Evolutionary conservation across 148 eudicot genomes (phyloP).

Genomic region (Gaultheria prostrata): DNA sequence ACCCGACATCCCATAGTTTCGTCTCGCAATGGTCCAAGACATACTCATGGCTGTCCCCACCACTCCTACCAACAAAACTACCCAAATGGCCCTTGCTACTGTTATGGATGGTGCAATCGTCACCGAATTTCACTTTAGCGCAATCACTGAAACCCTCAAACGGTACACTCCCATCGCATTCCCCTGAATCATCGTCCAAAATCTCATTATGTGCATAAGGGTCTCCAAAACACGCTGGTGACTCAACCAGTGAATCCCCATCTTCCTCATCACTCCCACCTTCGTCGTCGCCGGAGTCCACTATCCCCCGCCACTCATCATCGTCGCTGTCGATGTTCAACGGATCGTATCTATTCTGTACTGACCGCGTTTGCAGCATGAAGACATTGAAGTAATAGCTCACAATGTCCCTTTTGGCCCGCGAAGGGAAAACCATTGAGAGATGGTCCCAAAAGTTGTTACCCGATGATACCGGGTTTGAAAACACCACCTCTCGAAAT

Average conservation of each 20-base stretch:
- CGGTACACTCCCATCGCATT: constrained; percentile 36
- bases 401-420: constrained; percentile 58
- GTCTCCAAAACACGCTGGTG: constrained; percentile 29
- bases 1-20: constrained; percentile 52
- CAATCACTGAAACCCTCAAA: constrained; percentile 28
- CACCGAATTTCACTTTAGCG: constrained; percentile 5
- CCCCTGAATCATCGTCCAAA: constrained; percentile 19
- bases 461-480: constrained; percentile 48
- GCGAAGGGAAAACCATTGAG: constrained; percentile 44
- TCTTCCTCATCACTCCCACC: constrained; percentile 37
- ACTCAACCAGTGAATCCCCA: constrained; percentile 49
- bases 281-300: constrained; percentile 37
- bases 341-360: constrained; percentile 55
- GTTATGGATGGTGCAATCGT: not conserved
- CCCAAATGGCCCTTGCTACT: constrained; percentile 27
- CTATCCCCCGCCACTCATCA: constrained; percentile 61
- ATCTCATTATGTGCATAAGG: constrained; percentile 19
- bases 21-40: constrained; percentile 37
- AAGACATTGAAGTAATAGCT: constrained; percentile 73
- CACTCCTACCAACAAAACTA: constrained; percentile 6
- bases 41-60: constrained; percentile 24
- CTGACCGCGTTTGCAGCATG: constrained; percentile 60
- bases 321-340: constrained; percentile 61
- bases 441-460: constrained; percentile 64
- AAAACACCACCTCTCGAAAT: constrained; percentile 52